phyloP scores from a whole-genome alignment of 139 green algal species.

The Tetraselmis striata region DNA sequence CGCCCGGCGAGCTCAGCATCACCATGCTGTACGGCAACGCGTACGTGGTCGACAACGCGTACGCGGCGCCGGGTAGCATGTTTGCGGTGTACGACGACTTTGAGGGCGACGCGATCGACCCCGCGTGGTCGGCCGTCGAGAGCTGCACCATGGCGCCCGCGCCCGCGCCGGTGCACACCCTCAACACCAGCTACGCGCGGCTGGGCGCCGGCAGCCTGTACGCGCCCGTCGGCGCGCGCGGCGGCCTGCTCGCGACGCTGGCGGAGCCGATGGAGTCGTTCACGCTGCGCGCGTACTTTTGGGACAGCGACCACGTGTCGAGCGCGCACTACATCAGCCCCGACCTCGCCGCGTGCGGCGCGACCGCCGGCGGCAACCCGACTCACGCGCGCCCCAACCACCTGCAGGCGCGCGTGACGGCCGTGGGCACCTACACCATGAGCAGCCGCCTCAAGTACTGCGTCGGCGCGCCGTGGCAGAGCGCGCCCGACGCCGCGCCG shows the following conservation, averaged over 20 bases:
- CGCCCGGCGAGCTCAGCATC: not conserved
- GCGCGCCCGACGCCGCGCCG: not conserved
- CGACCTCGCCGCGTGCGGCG: slow-evolving; percentile 6
- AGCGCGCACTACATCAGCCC: slow-evolving; percentile 13
- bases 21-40: slow-evolving; percentile 24
- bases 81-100: slow-evolving; percentile 20
- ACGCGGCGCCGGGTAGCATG: not conserved
- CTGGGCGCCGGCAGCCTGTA: not conserved
- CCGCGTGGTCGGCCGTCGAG: not conserved
- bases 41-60: not conserved
- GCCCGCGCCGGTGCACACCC: not conserved
- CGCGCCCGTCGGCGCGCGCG: not conserved
- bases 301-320: slow-evolving; percentile 1
- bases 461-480: not conserved
- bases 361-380: not conserved
- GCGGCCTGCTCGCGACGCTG: not conserved
- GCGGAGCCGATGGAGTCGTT: not conserved
- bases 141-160: not conserved
- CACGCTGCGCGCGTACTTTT: slow-evolving; percentile 13
- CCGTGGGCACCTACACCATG: not conserved
- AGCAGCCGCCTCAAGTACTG: not conserved
- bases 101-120: slow-evolving; percentile 1
- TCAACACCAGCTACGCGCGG: not conserved
- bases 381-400: not conserved
- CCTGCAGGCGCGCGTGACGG: not conserved